Evolutionary conservation across 495 filamentous ascomycete species (phyloP), one percentile per base, ranked within the genome.

Genomic region (Penicillium diatomitis): DNA sequence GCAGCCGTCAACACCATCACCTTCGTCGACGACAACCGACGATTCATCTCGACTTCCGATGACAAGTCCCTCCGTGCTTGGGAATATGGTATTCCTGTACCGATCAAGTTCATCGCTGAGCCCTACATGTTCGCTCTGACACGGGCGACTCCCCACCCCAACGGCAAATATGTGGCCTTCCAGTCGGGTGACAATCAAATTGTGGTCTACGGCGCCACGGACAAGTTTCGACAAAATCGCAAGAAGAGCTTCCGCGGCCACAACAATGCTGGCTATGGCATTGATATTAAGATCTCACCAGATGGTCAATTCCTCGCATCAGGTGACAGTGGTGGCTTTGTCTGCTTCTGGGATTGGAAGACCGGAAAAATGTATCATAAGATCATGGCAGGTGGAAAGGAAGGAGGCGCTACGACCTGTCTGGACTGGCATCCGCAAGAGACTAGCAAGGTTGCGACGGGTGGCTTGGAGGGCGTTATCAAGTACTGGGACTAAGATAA

Each of bases 261-360:
- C 64, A 96, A 97, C 64, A 94, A 85, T 47, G 88, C 90, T 1
- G 92, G 92, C 9, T 95, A 95, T 61, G 90, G 85, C 29, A 87
- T 96, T 56, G 92, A 95, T 57, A 74, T 98, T 42, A 83, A 82
- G 36, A 84, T 90, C 65, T 86, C 81, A 48, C 92, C 92, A 1
- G 92, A 96, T 60, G 92, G 92, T 3, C 86, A 90, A 60, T 89
- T 96, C 61, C 73, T 97, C 44, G 81, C 75, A 8, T 84, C 77
- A 33, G 92, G 92, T 47, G 94, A 97, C 63, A 84, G 75, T 36
- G 89, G 75, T 36, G 92, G 92, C 27, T 96, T 78, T 56, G 82
- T 91, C 39, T 96, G 87, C 66, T 96, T 95, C 71, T 98, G 90
- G 90, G 91, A 96, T 65, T 97, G 87, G 82, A 98, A 97, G 80